phyloP scores from a whole-genome alignment of 352 stramenopile species.

The Phytophthora foliorum region DNA sequence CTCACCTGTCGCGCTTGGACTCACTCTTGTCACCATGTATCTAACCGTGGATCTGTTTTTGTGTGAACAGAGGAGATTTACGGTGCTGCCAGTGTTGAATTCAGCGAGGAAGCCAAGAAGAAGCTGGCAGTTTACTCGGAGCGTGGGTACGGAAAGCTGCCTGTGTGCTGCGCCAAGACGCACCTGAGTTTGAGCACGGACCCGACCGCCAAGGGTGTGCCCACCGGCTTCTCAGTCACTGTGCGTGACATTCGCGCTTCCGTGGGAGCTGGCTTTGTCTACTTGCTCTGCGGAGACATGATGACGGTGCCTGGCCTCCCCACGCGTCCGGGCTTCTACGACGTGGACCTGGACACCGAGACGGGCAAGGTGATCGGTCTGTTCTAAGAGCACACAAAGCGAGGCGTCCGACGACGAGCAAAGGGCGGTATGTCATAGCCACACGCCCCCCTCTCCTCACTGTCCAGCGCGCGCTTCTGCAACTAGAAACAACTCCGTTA shows the following conservation, averaged over 20 bases:
- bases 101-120: constrained; percentile 93
- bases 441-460: constrained; percentile 32
- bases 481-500: constrained; percentile 18
- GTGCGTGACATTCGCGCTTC: constrained; percentile 97
- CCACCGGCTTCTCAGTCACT: constrained; percentile 94
- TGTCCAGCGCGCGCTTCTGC: constrained; percentile 12
- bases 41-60: constrained; percentile 17
- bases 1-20: constrained; percentile 71
- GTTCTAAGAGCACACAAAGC: constrained; percentile 63
- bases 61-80: constrained; percentile 94
- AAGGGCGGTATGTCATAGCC: constrained; percentile 30
- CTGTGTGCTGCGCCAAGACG: constrained; percentile 99
- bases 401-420: constrained; percentile 20
- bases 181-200: constrained; percentile 98
- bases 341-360: constrained; percentile 96
- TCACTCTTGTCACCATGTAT: constrained; percentile 25
- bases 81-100: constrained; percentile 95
- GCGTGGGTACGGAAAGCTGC: constrained; percentile 74
- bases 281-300: constrained; percentile 96
- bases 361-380: constrained; percentile 97
- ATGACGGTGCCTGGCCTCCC: constrained; percentile 99
- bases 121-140: constrained; percentile 94
- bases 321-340: constrained; percentile 98
- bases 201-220: constrained; percentile 93
- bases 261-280: constrained; percentile 97